These are phyloP conservation scores for Physcia stellaris DNA, from an alignment of 495 filamentous ascomycete species.

Conservation along the genomic window DNA sequence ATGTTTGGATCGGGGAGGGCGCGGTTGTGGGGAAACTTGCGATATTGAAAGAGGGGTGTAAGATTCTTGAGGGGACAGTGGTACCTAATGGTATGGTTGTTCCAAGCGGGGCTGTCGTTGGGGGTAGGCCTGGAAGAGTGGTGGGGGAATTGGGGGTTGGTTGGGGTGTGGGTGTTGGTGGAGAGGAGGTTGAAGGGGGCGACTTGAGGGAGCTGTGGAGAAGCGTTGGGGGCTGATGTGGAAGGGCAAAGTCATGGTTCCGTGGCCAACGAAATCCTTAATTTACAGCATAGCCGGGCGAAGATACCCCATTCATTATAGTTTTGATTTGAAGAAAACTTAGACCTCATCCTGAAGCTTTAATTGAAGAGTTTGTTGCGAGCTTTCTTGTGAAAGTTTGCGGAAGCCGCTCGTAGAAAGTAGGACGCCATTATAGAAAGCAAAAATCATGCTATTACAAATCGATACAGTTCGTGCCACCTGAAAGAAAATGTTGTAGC, in stretches of 20 bases:
- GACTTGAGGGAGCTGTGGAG: constrained; percentile 6
- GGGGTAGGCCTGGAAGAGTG: constrained; percentile 33
- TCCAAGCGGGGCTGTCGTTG: constrained; percentile 72
- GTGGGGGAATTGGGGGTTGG: constrained; percentile 11
- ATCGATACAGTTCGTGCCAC: no score
- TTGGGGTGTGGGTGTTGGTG: constrained; percentile 13
- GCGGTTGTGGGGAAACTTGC: constrained; percentile 69
- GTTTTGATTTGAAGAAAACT: no score
- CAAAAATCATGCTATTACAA: no score
- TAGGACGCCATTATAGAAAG: no score
- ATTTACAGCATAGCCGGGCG: no score
- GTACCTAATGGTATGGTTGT: constrained; percentile 83
- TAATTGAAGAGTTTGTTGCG: no score
- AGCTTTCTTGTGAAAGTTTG: no score
- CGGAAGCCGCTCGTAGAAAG: no score
- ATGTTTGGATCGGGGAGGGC: constrained; percentile 67
- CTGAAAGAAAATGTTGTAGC: no score
- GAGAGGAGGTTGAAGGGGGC: constrained; percentile 2
- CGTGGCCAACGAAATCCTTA: no score
- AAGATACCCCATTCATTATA: no score
- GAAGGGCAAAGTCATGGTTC: not conserved
- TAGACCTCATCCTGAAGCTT: no score
- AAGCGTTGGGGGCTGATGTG: not conserved
- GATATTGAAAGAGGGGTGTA: constrained; percentile 82
- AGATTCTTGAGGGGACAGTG: constrained; percentile 68